A percentile compares a stretch with the other conserved stretches of the same genome.
Evolutionary conservation across 1,139 yeast species (phyloP).

Genomic region (Suhomyces bokatorum): DNA sequence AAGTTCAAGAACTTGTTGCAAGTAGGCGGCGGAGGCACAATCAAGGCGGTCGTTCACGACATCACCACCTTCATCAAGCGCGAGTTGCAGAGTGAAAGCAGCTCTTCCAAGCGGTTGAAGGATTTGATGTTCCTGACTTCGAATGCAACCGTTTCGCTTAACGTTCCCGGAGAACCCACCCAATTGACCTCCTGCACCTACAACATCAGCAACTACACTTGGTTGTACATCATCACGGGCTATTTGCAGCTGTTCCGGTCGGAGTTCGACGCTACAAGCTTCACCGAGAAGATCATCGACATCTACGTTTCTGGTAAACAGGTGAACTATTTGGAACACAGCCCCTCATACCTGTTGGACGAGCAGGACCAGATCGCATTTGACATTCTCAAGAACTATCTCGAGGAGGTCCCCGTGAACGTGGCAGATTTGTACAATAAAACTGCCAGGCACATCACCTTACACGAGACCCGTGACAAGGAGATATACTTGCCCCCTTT

Average conservation of each 20-base stretch:
- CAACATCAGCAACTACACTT: constrained; percentile 19
- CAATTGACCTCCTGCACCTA: constrained; percentile 11
- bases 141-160: constrained; percentile 8
- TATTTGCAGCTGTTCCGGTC: constrained; percentile 31
- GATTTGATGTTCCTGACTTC: constrained; percentile 20
- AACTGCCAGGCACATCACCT: constrained; percentile 23
- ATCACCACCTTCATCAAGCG: constrained; percentile 37
- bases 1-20: constrained; percentile 33
- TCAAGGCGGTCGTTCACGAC: constrained; percentile 39
- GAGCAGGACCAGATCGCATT: constrained; percentile 16
- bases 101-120: constrained; percentile 25
- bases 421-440: constrained; percentile 23
- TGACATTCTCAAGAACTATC: constrained; percentile 24
- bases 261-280: constrained; percentile 26
- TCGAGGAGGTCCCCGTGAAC: constrained; percentile 24
- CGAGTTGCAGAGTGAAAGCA: constrained; percentile 24
- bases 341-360: constrained; percentile 11
- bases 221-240: constrained; percentile 43
- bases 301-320: constrained; percentile 30
- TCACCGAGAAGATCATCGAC: constrained; percentile 34
- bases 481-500: constrained; percentile 37
- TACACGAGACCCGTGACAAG: constrained; percentile 27
- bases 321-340: constrained; percentile 11
- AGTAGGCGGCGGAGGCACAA: constrained; percentile 37
- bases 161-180: constrained; percentile 3